A percentile compares a stretch with the other conserved stretches of the same genome.
phyloP scores from a whole-genome alignment of 352 stramenopile species.

The Phytophthora ramorum region DNA sequence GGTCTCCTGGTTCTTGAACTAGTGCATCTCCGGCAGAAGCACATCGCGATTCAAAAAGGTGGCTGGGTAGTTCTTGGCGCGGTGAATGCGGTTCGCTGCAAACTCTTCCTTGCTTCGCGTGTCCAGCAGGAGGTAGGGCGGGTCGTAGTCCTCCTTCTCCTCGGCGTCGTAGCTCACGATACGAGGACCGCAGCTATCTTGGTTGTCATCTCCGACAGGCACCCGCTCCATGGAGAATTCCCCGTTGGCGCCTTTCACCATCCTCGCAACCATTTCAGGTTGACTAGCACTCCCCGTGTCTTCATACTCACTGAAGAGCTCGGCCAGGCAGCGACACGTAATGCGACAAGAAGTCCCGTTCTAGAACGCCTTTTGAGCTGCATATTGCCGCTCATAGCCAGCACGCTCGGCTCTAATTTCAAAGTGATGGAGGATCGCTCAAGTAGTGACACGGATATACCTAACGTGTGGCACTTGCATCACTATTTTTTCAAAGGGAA shows the following conservation, averaged over 20 bases:
- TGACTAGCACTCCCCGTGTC: slow-evolving; percentile 50
- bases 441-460: no score
- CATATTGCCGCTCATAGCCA: slow-evolving; percentile 36
- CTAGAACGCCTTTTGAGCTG: no score
- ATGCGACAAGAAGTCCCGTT: slow-evolving; percentile 83
- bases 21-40: slow-evolving; percentile 76
- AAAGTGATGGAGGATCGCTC: no score
- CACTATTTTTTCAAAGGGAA: no score
- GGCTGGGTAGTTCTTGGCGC: slow-evolving; percentile 68
- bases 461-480: no score
- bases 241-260: slow-evolving; percentile 73
- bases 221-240: slow-evolving; percentile 79
- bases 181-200: slow-evolving; percentile 49
- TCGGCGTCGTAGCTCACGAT: slow-evolving; percentile 84
- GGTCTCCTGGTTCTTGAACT: slow-evolving; percentile 82
- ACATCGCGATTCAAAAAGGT: slow-evolving; percentile 68
- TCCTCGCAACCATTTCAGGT: slow-evolving; percentile 78
- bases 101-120: slow-evolving; percentile 78
- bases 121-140: slow-evolving; percentile 78
- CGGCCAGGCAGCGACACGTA: slow-evolving; percentile 65
- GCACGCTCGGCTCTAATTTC: slow-evolving; percentile 7
- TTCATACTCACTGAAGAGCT: slow-evolving; percentile 84
- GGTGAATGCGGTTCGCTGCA: slow-evolving; percentile 70
- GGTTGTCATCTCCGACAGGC: slow-evolving; percentile 46
- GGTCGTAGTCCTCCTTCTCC: slow-evolving; percentile 79